These are phyloP conservation scores for Lactarius hatsudake DNA, from an alignment of 768 basidiomycete genomes.

Conservation along the genomic window DNA sequence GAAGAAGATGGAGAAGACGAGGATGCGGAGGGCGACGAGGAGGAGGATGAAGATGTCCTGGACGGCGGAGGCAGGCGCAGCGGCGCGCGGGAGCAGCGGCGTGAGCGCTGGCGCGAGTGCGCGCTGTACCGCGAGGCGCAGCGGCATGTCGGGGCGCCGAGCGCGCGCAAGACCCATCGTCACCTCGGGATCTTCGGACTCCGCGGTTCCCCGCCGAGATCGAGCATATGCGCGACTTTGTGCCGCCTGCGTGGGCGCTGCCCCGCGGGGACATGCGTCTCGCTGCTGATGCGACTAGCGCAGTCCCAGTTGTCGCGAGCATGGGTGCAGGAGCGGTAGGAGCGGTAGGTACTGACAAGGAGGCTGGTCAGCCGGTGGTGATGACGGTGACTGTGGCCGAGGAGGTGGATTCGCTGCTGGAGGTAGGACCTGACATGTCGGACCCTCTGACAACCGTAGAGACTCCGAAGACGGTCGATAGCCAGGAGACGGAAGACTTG, in stretches of 20 bases:
- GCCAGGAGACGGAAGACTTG: conserved; percentile 22
- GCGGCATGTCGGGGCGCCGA: conserved; percentile 44
- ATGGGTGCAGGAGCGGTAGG: not conserved
- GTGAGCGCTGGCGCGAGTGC: conserved; percentile 17
- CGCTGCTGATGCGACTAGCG: not conserved
- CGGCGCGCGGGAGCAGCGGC: not conserved
- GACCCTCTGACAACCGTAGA: conserved; percentile 10
- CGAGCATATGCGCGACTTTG: conserved; percentile 51
- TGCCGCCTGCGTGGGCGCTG: conserved; percentile 51
- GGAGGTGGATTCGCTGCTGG: conserved; percentile 1
- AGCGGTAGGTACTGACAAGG: not conserved
- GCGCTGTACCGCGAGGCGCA: conserved; percentile 49
- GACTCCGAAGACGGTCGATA: conserved; percentile 14
- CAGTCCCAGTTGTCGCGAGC: not conserved
- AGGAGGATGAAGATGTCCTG: not conserved
- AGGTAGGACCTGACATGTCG: conserved; percentile 1
- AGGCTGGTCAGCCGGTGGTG: not conserved
- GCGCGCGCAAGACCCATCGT: conserved; percentile 49
- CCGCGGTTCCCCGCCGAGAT: conserved; percentile 47
- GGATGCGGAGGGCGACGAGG: conserved; percentile 8
- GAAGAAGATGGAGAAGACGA: conserved; percentile 5
- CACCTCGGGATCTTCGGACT: conserved; percentile 59
- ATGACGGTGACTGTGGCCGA: not conserved
- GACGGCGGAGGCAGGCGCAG: not conserved
- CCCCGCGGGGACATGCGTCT: conserved; percentile 13